phyloP scores from a whole-genome alignment of 1,139 yeast species.

The Zygosaccharomyces pseudobailii region DNA sequence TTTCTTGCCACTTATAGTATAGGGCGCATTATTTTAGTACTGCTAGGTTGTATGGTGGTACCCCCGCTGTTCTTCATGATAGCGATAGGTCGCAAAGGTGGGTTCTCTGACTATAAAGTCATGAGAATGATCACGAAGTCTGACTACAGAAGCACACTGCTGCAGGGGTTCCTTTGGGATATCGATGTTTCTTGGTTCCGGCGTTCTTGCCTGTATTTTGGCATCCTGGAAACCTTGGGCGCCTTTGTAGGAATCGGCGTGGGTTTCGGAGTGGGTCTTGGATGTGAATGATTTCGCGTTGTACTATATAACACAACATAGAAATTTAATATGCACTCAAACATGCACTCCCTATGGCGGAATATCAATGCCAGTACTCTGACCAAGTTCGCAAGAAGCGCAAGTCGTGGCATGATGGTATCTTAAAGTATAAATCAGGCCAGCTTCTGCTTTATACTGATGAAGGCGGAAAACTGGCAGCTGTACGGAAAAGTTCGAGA shows the following conservation, averaged over 20 bases:
- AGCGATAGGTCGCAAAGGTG: constrained; percentile 18
- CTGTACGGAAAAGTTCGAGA: constrained; percentile 8
- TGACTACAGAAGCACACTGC: constrained; percentile 17
- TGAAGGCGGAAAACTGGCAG: constrained; percentile 23
- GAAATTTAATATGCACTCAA: background rate
- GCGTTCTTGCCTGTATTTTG: constrained; percentile 21
- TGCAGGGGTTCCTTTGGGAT: constrained; percentile 28
- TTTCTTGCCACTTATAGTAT: constrained; percentile 21
- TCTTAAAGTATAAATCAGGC: constrained; percentile 23
- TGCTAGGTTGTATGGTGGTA: constrained; percentile 19
- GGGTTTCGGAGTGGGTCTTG: constrained; percentile 36
- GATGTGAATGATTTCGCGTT: constrained; percentile 2
- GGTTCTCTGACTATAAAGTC: constrained; percentile 21
- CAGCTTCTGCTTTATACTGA: constrained; percentile 26
- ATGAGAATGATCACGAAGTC: constrained; percentile 21
- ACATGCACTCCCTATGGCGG: constrained; percentile 11
- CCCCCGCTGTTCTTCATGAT: constrained; percentile 31
- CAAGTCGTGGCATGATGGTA: constrained; percentile 35
- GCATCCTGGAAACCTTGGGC: constrained; percentile 20
- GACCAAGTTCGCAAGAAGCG: constrained; percentile 32
- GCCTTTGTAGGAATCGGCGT: constrained; percentile 32
- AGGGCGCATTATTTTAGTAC: constrained; percentile 14
- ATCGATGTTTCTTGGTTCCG: constrained; percentile 27
- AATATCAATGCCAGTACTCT: constrained; percentile 32
- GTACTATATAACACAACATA: background rate